phyloP scores from a whole-genome alignment of 2,329 filamentous ascomycete species.

The Metarhizium guizhouense region DNA sequence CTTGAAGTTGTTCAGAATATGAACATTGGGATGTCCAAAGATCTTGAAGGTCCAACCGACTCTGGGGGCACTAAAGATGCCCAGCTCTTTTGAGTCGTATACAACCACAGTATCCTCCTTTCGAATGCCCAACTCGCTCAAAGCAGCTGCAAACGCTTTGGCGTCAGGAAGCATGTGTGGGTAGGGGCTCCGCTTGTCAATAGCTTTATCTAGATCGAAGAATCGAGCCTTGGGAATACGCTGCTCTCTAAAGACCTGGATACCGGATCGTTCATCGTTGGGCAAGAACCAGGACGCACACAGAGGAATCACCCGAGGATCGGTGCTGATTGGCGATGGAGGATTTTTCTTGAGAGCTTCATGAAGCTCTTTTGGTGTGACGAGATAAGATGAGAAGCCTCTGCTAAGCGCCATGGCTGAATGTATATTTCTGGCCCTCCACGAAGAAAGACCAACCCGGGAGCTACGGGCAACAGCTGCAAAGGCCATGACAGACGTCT shows the following conservation, averaged over 20 bases:
- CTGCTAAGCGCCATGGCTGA: slow-evolving; percentile 19
- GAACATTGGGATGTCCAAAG: slow-evolving; percentile 83
- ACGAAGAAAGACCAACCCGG: slow-evolving; percentile 30
- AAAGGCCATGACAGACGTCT: slow-evolving; percentile 29
- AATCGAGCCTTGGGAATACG: slow-evolving; percentile 87
- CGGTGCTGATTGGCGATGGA: slow-evolving; percentile 67
- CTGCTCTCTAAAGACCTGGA: slow-evolving; percentile 69
- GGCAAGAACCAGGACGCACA: slow-evolving; percentile 96
- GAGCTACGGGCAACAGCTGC: slow-evolving; percentile 32
- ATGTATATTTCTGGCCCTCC: slow-evolving; percentile 22
- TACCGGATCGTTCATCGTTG: slow-evolving; percentile 76
- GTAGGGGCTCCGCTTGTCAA: slow-evolving; percentile 80
- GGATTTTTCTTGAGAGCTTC: slow-evolving; percentile 77
- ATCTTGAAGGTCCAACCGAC: slow-evolving; percentile 89
- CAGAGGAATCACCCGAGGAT: slow-evolving; percentile 76
- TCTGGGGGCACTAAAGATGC: slow-evolving; percentile 88
- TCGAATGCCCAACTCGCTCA: slow-evolving; percentile 81
- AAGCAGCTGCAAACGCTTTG: slow-evolving; percentile 73
- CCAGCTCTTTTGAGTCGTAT: slow-evolving; percentile 84
- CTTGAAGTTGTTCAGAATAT: slow-evolving; percentile 92
- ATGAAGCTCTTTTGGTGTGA: slow-evolving; percentile 74
- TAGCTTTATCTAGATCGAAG: slow-evolving; percentile 90
- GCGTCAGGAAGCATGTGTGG: slow-evolving; percentile 91
- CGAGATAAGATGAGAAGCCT: slow-evolving; percentile 69
- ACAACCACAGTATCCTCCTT: slow-evolving; percentile 87